phyloP scores from a whole-genome alignment of 2,329 filamentous ascomycete genomes.

The Purpureocillium takamizusanense region DNA sequence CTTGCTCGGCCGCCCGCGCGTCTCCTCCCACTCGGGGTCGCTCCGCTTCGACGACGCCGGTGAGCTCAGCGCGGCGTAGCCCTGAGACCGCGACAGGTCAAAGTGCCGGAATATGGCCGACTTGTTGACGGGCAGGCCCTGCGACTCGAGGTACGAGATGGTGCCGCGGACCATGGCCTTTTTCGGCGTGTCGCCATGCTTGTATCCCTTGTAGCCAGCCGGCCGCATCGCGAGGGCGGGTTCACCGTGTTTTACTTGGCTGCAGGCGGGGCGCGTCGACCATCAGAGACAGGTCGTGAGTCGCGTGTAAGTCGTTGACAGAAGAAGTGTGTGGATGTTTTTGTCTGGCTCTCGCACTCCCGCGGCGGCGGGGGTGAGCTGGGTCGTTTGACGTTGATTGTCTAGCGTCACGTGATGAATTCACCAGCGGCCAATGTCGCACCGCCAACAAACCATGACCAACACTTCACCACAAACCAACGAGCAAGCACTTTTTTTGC shows the following conservation, averaged over 20 bases:
- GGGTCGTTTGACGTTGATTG: background rate
- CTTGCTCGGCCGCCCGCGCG: constrained; percentile 24
- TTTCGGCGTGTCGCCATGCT: constrained; percentile 26
- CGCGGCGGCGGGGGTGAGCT: background rate
- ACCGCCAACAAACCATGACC: too few relatives aligned
- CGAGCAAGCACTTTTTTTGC: too few relatives aligned
- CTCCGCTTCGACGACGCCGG: constrained; percentile 20
- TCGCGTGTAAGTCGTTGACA: constrained; percentile 9
- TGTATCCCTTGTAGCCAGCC: constrained; percentile 24
- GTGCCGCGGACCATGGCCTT: constrained; percentile 29
- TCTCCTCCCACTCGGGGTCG: constrained; percentile 29
- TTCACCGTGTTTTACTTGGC: background rate
- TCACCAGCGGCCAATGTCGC: too few relatives aligned
- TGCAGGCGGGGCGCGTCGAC: background rate
- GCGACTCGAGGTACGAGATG: constrained; percentile 28
- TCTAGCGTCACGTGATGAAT: background rate
- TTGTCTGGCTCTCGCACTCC: constrained; percentile 15
- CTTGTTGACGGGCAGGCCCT: constrained; percentile 28
- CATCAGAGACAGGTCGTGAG: background rate
- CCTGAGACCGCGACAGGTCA: constrained; percentile 26
- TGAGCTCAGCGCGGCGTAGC: constrained; percentile 25
- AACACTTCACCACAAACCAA: too few relatives aligned
- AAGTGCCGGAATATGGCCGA: constrained; percentile 30
- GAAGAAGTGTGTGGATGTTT: constrained; percentile 21
- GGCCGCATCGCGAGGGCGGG: constrained; percentile 1